Percentiles rank a stretch among this genome's conserved stretches.
Evolutionary conservation across 2,329 filamentous ascomycete species (phyloP).

Genomic region (Diaporthe ilicicola): DNA sequence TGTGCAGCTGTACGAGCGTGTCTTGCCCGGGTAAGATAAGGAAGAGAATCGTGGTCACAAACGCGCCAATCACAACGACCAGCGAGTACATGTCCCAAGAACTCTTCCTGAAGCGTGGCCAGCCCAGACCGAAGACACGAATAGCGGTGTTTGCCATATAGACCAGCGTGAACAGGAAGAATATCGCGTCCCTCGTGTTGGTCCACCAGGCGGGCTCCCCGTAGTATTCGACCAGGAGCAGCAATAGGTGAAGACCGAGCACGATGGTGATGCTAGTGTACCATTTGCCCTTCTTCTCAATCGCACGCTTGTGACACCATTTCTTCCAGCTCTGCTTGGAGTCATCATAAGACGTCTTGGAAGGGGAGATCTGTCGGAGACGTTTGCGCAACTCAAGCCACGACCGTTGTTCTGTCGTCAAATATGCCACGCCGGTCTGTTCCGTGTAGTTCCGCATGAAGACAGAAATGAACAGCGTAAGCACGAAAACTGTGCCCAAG

Average conservation of each 20-base stretch:
- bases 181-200: slow-evolving; percentile 74
- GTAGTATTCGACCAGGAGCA: slow-evolving; percentile 88
- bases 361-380: slow-evolving; percentile 90
- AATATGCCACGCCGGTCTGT: slow-evolving; percentile 94
- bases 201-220: slow-evolving; percentile 79
- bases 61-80: slow-evolving; percentile 79
- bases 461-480: slow-evolving; percentile 97
- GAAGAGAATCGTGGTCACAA: slow-evolving; percentile 82
- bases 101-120: slow-evolving; percentile 89
- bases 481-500: slow-evolving; percentile 92
- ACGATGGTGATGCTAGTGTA: slow-evolving; percentile 82
- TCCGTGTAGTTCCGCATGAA: slow-evolving; percentile 99
- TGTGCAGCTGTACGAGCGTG: slow-evolving; percentile 83
- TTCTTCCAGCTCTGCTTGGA: slow-evolving; percentile 81
- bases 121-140: slow-evolving; percentile 87
- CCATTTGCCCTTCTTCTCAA: slow-evolving; percentile 94
- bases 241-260: slow-evolving; percentile 81
- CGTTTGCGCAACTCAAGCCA: slow-evolving; percentile 96
- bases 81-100: slow-evolving; percentile 96
- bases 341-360: slow-evolving; percentile 86
- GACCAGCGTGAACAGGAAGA: slow-evolving; percentile 81
- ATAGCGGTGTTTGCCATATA: slow-evolving; percentile 86
- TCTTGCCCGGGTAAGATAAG: slow-evolving; percentile 68
- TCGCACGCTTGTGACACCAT: slow-evolving; percentile 94
- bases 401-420: slow-evolving; percentile 94